These are phyloP conservation scores for Pseudotsuga menziesii DNA, from an alignment of 75 land plant genomes.

Conservation along the genomic window DNA sequence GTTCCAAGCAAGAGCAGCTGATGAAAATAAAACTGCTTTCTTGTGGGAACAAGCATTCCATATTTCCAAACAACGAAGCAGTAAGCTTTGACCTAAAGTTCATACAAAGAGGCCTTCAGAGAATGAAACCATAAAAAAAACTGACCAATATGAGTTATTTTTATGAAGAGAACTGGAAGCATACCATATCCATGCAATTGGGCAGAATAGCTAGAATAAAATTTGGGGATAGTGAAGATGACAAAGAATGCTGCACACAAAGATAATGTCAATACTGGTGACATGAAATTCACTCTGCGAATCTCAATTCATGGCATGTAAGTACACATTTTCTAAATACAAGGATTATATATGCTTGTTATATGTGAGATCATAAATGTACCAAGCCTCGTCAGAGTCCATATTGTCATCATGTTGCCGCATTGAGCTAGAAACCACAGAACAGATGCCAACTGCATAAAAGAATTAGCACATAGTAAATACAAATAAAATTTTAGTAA, in stretches of 20 bases:
- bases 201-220: slow-evolving; percentile 47
- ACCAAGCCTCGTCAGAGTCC: slow-evolving; percentile 70
- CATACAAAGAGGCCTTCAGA: slow-evolving; percentile 3
- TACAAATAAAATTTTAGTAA: too few relatives aligned
- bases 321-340: background rate
- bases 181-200: slow-evolving; percentile 63
- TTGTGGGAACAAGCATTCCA: slow-evolving; percentile 11
- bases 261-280: background rate
- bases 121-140: background rate
- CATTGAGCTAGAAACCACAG: slow-evolving; percentile 59
- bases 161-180: background rate
- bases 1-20: slow-evolving; percentile 11
- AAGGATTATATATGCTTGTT: background rate
- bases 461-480: background rate
- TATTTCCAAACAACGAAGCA: slow-evolving; percentile 5
- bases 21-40: background rate
- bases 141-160: too few relatives aligned
- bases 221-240: slow-evolving; percentile 62
- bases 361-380: background rate
- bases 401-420: slow-evolving; percentile 59
- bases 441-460: slow-evolving; percentile 60
- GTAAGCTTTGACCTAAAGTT: background rate
- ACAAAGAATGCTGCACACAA: slow-evolving; percentile 55
- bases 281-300: background rate
- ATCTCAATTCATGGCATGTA: background rate